These are phyloP conservation scores for Ophiognomonia clavigignenti-juglandacearum DNA, from an alignment of 2,329 filamentous ascomycete species.

Conservation along the genomic window DNA sequence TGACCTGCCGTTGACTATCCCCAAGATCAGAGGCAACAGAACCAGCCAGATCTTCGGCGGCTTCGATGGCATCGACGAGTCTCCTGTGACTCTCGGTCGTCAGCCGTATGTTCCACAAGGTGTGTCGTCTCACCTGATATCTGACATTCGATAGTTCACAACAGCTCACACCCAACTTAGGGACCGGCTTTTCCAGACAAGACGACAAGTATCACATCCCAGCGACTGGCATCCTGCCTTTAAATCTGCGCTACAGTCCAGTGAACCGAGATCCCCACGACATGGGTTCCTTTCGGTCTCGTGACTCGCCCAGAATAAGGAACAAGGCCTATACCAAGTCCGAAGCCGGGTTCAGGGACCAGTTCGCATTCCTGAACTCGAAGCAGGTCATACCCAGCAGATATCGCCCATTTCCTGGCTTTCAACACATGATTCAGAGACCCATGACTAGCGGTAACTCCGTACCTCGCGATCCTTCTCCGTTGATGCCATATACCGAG, in stretches of 20 bases:
- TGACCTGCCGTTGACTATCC: conserved; percentile 27
- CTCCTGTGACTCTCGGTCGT: conserved; percentile 4
- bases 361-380: conserved; percentile 4
- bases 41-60: background rate
- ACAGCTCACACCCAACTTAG: background rate
- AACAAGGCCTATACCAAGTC: conserved; percentile 3
- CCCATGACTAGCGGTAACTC: background rate
- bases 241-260: background rate
- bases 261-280: background rate
- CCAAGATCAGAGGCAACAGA: conserved; percentile 28
- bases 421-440: conserved; percentile 9
- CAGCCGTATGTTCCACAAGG: conserved; percentile 6
- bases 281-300: background rate
- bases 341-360: conserved; percentile 9
- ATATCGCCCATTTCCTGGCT: conserved; percentile 10
- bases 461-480: background rate
- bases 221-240: background rate
- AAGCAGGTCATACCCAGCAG: background rate
- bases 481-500: background rate
- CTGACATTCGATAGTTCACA: background rate
- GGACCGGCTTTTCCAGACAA: background rate
- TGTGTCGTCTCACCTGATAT: background rate
- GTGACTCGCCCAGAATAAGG: conserved; percentile 1
- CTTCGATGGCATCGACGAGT: conserved; percentile 1
- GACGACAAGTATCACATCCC: background rate